phyloP scores from a whole-genome alignment of 179 eudicot genomes.

The Corrigiola litoralis region DNA sequence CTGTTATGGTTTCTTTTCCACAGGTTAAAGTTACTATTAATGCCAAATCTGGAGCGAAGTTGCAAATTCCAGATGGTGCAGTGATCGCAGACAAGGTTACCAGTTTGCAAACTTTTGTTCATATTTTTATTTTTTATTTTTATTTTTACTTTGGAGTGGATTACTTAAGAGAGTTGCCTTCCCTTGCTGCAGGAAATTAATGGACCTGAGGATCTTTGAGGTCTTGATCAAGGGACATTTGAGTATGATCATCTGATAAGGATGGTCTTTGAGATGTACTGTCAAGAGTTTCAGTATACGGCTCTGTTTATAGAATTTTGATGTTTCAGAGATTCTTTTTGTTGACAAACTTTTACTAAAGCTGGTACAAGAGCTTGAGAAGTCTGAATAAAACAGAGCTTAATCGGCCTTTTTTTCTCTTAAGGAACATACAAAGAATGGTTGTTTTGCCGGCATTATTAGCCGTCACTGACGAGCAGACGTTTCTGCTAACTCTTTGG shows the following conservation, averaged over 20 bases:
- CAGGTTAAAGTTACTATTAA: slow-evolving; percentile 68
- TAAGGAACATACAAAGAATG: too few species aligned
- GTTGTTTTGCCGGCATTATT: too few species aligned
- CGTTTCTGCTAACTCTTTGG: too few species aligned
- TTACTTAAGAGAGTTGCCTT: neutral
- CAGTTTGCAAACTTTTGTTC: neutral
- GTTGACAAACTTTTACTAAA: slow-evolving; percentile 6
- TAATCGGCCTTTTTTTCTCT: too few species aligned
- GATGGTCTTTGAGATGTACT: neutral
- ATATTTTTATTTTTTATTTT: neutral
- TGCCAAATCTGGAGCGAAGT: slow-evolving; percentile 72
- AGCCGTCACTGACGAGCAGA: too few species aligned
- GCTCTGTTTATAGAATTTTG: slow-evolving; percentile 6
- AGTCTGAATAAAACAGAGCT: slow-evolving; percentile 8
- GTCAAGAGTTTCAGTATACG: slow-evolving; percentile 9
- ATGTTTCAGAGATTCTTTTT: neutral
- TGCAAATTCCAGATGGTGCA: slow-evolving; percentile 82
- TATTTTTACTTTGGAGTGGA: slow-evolving; percentile 2
- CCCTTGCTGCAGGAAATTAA: slow-evolving; percentile 51
- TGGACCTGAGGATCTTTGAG: slow-evolving; percentile 61
- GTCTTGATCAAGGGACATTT: neutral
- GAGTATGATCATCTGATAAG: slow-evolving; percentile 1
- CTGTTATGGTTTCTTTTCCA: neutral
- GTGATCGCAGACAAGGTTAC: slow-evolving; percentile 79
- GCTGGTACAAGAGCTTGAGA: slow-evolving; percentile 7